Percentiles rank a stretch among this genome's conserved stretches.
These are phyloP conservation scores for Physcomitrium patens DNA, from an alignment of 225 moss, liverwort and hornwort species.

Conservation along the genomic window DNA sequence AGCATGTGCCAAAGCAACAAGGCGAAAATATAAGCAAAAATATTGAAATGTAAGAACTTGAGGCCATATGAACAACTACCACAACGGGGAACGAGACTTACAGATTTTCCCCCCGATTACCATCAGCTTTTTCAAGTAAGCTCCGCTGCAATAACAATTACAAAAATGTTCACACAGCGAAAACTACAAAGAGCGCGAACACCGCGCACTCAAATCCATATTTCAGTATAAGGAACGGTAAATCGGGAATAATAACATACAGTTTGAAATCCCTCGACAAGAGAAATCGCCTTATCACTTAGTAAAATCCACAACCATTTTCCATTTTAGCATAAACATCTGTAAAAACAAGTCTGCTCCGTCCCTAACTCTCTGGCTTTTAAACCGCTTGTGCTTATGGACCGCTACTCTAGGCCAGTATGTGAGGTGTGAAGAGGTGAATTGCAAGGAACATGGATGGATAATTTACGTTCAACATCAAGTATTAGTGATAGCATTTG, in stretches of 20 bases:
- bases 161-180: constrained; percentile 17
- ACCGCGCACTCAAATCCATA: not conserved
- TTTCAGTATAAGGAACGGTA: not conserved
- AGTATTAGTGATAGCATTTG: constrained; percentile 10
- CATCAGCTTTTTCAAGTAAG: constrained; percentile 50
- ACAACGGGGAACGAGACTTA: constrained; percentile 39
- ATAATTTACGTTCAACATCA: not conserved
- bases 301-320: constrained; percentile 11
- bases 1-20: constrained; percentile 7
- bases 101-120: constrained; percentile 50
- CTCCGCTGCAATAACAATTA: constrained; percentile 49
- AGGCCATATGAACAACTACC: not conserved
- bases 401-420: not conserved
- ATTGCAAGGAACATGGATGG: not conserved
- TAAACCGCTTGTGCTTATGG: not conserved
- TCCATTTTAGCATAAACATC: not conserved
- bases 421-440: not conserved
- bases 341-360: not conserved
- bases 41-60: constrained; percentile 9
- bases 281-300: not conserved
- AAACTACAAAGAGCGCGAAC: constrained; percentile 4
- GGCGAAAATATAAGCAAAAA: constrained; percentile 9
- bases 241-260: not conserved
- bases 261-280: constrained; percentile 3
- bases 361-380: constrained; percentile 8